These are phyloP conservation scores for Kwoniella dendrophila DNA, from an alignment of 768 basidiomycete genomes.

Conservation along the genomic window DNA sequence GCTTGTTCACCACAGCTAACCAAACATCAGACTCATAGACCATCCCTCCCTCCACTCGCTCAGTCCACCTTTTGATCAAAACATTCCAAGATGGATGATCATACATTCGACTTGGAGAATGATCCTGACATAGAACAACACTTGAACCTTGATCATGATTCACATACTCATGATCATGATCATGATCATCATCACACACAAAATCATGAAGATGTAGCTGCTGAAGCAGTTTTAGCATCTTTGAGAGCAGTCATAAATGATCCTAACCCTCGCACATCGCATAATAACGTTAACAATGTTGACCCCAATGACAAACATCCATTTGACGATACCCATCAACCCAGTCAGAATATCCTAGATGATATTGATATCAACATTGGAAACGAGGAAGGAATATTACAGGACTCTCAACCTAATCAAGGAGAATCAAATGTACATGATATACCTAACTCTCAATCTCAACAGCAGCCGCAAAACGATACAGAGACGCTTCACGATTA, in stretches of 20 bases:
- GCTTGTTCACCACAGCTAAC: no score
- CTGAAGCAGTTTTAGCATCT: constrained; percentile 39
- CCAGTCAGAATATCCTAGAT: not conserved
- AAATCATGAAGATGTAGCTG: constrained; percentile 18
- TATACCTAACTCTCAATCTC: no score
- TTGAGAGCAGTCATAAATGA: constrained; percentile 38
- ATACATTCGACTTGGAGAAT: constrained; percentile 15
- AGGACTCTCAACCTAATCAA: no score
- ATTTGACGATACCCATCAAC: no score
- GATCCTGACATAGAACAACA: constrained; percentile 6
- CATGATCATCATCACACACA: no score
- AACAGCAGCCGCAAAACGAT: no score
- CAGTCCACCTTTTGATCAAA: constrained; percentile 26
- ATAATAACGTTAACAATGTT: not conserved
- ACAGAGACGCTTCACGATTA: not conserved
- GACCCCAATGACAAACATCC: no score
- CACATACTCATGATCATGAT: no score
- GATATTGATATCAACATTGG: not conserved
- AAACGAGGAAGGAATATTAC: no score
- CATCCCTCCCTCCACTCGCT: constrained; percentile 29
- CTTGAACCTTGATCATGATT: no score
- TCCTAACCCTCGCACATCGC: not conserved
- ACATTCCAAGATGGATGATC: constrained; percentile 13
- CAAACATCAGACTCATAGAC: not conserved
- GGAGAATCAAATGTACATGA: not conserved